Evolutionary conservation across 1,139 yeast genomes (phyloP), one percentile per base, ranked within the genome.

Genomic region (Pichia sp.): DNA sequence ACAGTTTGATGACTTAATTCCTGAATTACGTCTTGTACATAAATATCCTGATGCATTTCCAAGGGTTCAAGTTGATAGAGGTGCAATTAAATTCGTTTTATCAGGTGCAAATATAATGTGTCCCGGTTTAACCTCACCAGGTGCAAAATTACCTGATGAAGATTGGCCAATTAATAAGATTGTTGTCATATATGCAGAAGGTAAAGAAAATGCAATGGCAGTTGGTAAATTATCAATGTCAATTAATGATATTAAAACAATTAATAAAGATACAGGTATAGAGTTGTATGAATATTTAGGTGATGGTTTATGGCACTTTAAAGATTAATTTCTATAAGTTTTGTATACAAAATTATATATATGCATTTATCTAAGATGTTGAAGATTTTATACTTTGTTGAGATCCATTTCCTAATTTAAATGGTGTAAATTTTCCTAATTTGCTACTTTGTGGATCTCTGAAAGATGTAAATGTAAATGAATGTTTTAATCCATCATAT

Each of bases 31-130:
- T 57, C 69, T 87, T 26, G 89, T 90, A 32, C 97, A 90, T 68
- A 82, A 83, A 65, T 86, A 81, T 61, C 95, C 96, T 7, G 74
- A 76, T 8, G 78, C 83, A 37, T 89, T 90, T 69, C 97, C 97
- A 34, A 72, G 78, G 41, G 95, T 90, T 36, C 86, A 83, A 61
- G 97, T 90, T 9, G 98, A 90, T 64, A 77, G 97, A 66, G 98
- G 98, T 51, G 98, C 97, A 46, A 89, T 90, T 64, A 90, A 90
- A 68, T 90, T 90, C 62, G 95, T 90, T 28, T 71, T 90, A 36
- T 85, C 95, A 2, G 97, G 97, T 48, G 97, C 97, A 34, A 89
- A 89, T 63, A 86, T 90, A 59, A 90, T 89, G 97, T 90, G 97
- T 69, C 97, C 97, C 5, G 98, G 98, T 30, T 74, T 90, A 56